Evolutionary conservation across 1,139 yeast genomes (phyloP), one percentile per base, ranked within the genome.

Genomic region (Hyphopichia khmerensis): DNA sequence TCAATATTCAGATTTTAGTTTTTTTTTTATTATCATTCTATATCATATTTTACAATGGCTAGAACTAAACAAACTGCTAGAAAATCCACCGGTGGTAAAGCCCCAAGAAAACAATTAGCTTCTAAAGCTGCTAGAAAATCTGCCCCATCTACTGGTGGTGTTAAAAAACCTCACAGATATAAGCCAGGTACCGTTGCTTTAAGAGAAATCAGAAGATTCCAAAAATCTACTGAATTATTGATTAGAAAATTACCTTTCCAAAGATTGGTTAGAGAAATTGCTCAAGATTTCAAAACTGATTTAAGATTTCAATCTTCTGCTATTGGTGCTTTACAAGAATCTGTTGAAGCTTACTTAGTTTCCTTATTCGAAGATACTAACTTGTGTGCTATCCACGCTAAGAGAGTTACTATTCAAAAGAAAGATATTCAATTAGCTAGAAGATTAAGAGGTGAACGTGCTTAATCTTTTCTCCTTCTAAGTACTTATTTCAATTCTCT

Each of bases 141-240:
- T 46, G 97, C 97, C 48, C 93, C 95, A 79, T 80, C 96, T 54
- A 84, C 96, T 55, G 97, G 97, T 72, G 98, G 97, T 84, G 97
- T 91, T 71, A 91, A 91, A 91, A 91, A 91, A 82, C 97, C 97
- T 59, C 98, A 91, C 89, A 89, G 98, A 87, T 91, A 90, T 80
- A 91, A 90, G 93, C 98, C 98, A 73, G 98, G 98, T 90, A 91
- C 97, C 67, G 97, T 91, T 67, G 98, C 98, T 63, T 87, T 91
- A 70, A 91, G 97, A 87, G 98, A 91, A 81, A 91, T 91, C 68
- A 89, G 97, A 86, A 89, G 97, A 80, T 91, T 91, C 84, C 97
- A 91, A 80, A 91, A 91, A 77, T 87, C 96, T 53, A 91, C 97
- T 65, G 98, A 91, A 77, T 80, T 91, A 49, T 83, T 91, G 72